A percentile compares a stretch with the other conserved stretches of the same genome.
Conservation (phyloP, 1,139 yeast genomes). For the Candida sp. region DNA sequence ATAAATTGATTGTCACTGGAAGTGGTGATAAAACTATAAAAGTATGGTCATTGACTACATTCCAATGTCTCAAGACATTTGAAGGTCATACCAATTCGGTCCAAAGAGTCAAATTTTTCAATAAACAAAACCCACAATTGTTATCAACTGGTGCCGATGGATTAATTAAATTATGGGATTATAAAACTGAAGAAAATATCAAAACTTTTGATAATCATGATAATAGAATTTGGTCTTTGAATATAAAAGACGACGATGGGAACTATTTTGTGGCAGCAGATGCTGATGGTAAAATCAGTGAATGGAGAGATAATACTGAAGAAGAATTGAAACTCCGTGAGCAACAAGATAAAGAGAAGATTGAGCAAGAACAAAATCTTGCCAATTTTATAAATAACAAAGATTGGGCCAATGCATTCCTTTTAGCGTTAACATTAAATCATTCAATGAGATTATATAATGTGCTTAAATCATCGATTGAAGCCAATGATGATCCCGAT, state of each 20-base stretch:
- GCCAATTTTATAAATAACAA: constrained; percentile 65
- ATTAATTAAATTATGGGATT: constrained; percentile 86
- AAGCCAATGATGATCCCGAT: constrained; percentile 38
- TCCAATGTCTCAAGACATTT: constrained; percentile 72
- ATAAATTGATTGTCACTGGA: constrained; percentile 71
- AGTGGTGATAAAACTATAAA: constrained; percentile 91
- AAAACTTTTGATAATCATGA: constrained; percentile 89
- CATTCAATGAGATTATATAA: constrained; percentile 83
- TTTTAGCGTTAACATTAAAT: constrained; percentile 78
- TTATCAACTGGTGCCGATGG: constrained; percentile 95
- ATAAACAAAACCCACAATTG: constrained; percentile 57
- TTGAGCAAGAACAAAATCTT: constrained; percentile 87
- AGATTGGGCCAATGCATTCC: constrained; percentile 88
- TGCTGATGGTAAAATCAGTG: constrained; percentile 87
- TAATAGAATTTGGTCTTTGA: constrained; percentile 92
- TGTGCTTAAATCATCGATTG: constrained; percentile 58
- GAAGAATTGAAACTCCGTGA: constrained; percentile 53
- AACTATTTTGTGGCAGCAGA: constrained; percentile 78
- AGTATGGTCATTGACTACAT: constrained; percentile 83
- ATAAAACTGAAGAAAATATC: constrained; percentile 68
- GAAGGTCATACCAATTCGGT: constrained; percentile 96
- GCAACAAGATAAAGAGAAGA: constrained; percentile 50
- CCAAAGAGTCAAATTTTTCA: constrained; percentile 72
- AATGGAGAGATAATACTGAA: constrained; percentile 88
- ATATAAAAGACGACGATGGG: constrained; percentile 57